phyloP scores from a whole-genome alignment of 768 basidiomycete species.

The Lyophyllum atratum region DNA sequence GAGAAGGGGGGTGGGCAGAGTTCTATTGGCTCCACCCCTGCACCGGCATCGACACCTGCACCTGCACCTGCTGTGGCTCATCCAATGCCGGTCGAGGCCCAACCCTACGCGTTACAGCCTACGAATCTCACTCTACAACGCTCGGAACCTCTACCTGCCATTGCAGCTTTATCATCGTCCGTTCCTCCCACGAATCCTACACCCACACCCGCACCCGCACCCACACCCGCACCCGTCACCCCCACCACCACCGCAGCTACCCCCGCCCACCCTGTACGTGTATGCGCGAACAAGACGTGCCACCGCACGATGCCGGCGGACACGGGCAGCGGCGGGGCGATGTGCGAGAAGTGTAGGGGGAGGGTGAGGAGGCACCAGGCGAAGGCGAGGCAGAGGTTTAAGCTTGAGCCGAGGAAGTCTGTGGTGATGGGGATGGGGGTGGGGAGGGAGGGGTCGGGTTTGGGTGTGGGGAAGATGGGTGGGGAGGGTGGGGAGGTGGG shows the following conservation, averaged over 20 bases:
- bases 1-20: background rate
- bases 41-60: background rate
- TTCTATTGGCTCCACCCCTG: background rate
- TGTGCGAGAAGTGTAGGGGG: constrained; percentile 47
- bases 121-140: background rate
- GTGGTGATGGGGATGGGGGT: constrained; percentile 6
- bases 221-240: background rate
- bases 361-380: constrained; percentile 47
- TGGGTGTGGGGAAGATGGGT: background rate
- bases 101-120: background rate
- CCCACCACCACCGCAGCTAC: no score
- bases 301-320: constrained; percentile 32
- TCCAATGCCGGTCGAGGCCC: background rate
- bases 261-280: no score
- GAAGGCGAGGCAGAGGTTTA: constrained; percentile 44
- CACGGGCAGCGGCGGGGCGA: constrained; percentile 17
- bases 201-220: background rate
- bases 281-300: constrained; percentile 40
- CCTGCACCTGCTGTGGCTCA: background rate
- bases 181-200: background rate
- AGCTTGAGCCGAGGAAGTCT: constrained; percentile 41
- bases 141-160: background rate
- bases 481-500: background rate
- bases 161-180: no score
- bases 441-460: no score